A percentile compares a stretch with the other conserved stretches of the same genome.
Conservation (phyloP, 306 rosid genomes). For the Prunus dulcis region DNA sequence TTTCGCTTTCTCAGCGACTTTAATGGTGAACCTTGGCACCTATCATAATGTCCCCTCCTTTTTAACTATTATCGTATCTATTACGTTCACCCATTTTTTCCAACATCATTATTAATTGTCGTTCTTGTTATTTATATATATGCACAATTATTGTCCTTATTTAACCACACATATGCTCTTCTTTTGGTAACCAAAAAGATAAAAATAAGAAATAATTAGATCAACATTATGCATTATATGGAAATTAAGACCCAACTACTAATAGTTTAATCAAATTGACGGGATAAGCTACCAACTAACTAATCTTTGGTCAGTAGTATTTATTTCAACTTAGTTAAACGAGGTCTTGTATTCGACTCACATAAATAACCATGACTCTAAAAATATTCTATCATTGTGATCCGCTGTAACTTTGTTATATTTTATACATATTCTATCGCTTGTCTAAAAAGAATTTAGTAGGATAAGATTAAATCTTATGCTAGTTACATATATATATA, state of each 20-base stretch:
- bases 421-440: no score
- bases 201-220: background rate
- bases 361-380: no score
- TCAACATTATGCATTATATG: background rate
- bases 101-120: conserved; percentile 9
- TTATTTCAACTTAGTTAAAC: no score
- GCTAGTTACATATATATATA: no score
- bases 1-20: background rate
- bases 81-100: conserved; percentile 13
- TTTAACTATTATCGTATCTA: background rate
- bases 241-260: background rate
- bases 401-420: no score
- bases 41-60: background rate
- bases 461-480: no score
- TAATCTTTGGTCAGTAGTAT: no score
- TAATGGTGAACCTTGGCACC: background rate
- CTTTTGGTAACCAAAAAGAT: background rate
- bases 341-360: no score
- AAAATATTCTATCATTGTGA: no score
- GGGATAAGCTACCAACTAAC: no score
- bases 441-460: no score
- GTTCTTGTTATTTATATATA: background rate
- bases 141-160: background rate
- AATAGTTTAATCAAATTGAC: background rate
- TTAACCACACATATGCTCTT: background rate